Evolutionary conservation across 768 basidiomycete genomes (phyloP).

Genomic region (Rhodotorula toruloides): DNA sequence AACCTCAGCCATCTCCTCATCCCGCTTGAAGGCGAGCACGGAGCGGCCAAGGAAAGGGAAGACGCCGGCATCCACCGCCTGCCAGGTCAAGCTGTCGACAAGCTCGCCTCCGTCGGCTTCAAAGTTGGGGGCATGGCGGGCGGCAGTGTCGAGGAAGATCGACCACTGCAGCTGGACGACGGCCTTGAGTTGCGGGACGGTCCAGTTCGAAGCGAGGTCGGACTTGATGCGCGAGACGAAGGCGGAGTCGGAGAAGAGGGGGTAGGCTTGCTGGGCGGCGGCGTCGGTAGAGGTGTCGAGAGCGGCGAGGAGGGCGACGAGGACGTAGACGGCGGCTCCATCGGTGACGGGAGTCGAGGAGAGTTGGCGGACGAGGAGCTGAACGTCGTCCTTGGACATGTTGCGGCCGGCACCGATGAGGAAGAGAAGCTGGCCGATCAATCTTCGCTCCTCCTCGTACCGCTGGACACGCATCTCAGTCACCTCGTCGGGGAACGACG

Average conservation of each 20-base stretch:
- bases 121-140: slow-evolving; percentile 61
- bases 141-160: slow-evolving; percentile 69
- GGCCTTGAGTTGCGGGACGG: slow-evolving; percentile 60
- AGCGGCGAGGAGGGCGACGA: slow-evolving; percentile 60
- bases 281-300: slow-evolving; percentile 54
- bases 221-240: slow-evolving; percentile 29
- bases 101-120: slow-evolving; percentile 62
- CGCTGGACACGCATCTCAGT: slow-evolving; percentile 24
- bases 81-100: slow-evolving; percentile 73
- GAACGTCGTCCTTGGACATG: slow-evolving; percentile 27
- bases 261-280: slow-evolving; percentile 46
- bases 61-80: slow-evolving; percentile 73
- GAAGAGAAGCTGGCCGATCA: slow-evolving; percentile 39
- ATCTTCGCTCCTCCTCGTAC: slow-evolving; percentile 34
- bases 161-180: slow-evolving; percentile 79
- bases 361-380: slow-evolving; percentile 34
- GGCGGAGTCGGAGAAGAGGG: slow-evolving; percentile 24
- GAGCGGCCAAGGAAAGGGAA: slow-evolving; percentile 66
- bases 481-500: slow-evolving; percentile 34
- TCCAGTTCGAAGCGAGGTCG: slow-evolving; percentile 31
- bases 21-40: slow-evolving; percentile 57
- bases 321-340: slow-evolving; percentile 60
- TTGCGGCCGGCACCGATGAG: slow-evolving; percentile 33
- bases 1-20: slow-evolving; percentile 49
- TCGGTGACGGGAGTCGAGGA: slow-evolving; percentile 57